A percentile compares a stretch with the other conserved stretches of the same genome.
phyloP scores from a whole-genome alignment of 1,139 yeast species.

The Kurtzmaniella quercitrusa region DNA sequence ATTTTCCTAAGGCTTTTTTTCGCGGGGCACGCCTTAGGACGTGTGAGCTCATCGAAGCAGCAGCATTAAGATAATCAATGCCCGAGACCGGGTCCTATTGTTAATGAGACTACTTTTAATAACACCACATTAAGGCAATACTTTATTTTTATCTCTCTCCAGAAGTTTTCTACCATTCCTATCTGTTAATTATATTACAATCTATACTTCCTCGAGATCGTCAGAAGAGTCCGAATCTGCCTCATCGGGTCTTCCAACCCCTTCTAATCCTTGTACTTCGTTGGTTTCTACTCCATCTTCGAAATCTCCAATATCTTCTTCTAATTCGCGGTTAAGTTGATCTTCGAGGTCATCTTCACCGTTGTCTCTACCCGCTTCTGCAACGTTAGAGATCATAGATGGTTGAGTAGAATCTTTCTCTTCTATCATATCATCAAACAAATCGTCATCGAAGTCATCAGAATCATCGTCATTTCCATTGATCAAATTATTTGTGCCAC shows the following conservation, averaged over 20 bases:
- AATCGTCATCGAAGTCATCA: slow-evolving; percentile 12
- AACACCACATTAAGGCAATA: no score
- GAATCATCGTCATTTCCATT: slow-evolving; percentile 7
- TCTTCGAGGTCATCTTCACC: background rate
- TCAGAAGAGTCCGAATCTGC: slow-evolving; percentile 9
- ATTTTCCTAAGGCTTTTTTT: no score
- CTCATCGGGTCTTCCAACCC: background rate
- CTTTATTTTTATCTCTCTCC: no score
- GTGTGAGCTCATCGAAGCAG: no score
- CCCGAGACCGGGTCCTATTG: no score
- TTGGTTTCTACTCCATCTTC: background rate
- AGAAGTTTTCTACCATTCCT: background rate
- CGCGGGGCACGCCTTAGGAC: no score
- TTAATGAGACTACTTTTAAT: no score
- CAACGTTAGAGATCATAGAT: slow-evolving; percentile 2
- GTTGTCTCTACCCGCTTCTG: slow-evolving; percentile 7
- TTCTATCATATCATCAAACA: slow-evolving; percentile 11
- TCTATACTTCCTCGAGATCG: slow-evolving; percentile 13
- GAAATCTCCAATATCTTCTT: background rate
- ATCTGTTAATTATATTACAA: background rate
- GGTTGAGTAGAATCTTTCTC: background rate
- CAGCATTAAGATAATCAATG: no score
- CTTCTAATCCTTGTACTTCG: background rate
- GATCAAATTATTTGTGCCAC: slow-evolving; percentile 12
- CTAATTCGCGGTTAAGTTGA: background rate